Base-by-base conservation (phyloP, 805 yeast species). In the Candida khao-thaluensis region DNA sequence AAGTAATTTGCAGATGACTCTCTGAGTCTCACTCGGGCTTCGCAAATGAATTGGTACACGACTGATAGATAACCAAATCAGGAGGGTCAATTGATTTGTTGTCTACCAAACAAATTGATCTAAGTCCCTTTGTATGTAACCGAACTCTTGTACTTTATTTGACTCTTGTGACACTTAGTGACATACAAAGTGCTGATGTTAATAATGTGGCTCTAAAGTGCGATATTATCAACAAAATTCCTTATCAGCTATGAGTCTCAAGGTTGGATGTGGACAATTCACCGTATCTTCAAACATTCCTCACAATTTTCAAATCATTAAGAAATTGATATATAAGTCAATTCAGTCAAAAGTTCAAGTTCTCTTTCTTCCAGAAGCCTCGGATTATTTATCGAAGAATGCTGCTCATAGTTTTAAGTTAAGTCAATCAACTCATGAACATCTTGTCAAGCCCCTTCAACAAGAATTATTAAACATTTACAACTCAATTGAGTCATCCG, bases 331-430 rank as follows among this genome's bases (percentile, higher is more conserved):
- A 12, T 56, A 63, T n/a, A 60, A 69, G 37, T 95, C 98, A 0
- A 73, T 83, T 0, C 62, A 61, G 2, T 56, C 70, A 11, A 75
- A 82, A 3, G 89, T 84, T 10, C 69, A 74, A 45, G 78, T 87
- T 3, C 66, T 93, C 4, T 88, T 93, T 54, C 72, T 91, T 31
- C 98, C 98, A 2, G 99, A 91, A 58, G 98, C 98, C 0, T 74
- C 93, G 4, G 98, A 91, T 57, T 91, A 88, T 57, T 72, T 91
- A 27, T 82, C 95, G 4, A 69, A 77, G 37, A 77, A 78, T 53
- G 82, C 90, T 1, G 57, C 51, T 1, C 90, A 87, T 49, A 81
- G 95, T 1, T 67, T 71, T 37, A 49, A 64, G 18, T 62, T 91
- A n/a, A 88, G 83, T 0, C 54, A 68, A 28, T 32, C 40, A 11